Conservation (phyloP, 441 rosid genomes). For the Viola pubescens region DNA sequence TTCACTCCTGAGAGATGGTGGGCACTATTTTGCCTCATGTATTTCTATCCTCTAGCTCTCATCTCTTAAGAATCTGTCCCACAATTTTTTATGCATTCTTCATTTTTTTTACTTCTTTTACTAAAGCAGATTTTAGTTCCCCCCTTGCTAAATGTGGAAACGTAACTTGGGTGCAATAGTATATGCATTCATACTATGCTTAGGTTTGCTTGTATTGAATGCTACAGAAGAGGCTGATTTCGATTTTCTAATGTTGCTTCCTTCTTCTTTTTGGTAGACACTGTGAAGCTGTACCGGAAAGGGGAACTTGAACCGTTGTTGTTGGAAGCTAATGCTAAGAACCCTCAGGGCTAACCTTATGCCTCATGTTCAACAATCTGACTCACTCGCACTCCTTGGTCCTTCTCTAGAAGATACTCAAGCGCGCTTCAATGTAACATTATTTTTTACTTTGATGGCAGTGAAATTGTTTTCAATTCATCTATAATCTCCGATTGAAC, state of each 20-base stretch:
- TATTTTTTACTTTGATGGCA: constrained; percentile 2
- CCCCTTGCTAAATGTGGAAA: neutral
- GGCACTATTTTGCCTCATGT: too few relatives aligned
- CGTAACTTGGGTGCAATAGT: neutral
- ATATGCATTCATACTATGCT: neutral
- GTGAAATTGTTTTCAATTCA: constrained; percentile 7
- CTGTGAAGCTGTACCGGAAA: constrained; percentile 52
- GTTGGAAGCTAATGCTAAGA: constrained; percentile 43
- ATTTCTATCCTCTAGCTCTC: neutral
- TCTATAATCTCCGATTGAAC: constrained; percentile 4
- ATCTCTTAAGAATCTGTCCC: neutral
- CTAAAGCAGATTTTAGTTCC: neutral
- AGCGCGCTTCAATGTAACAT: constrained; percentile 2
- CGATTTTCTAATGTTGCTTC: neutral
- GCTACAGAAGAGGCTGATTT: neutral
- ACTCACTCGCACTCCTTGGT: constrained; percentile 1
- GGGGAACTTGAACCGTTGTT: constrained; percentile 64
- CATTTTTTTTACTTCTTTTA: neutral
- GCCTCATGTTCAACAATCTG: constrained; percentile 4
- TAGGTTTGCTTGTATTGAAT: neutral
- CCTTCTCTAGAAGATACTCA: constrained; percentile 13
- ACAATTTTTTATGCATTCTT: neutral
- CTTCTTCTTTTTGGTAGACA: constrained; percentile 40
- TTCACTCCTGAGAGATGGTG: neutral
- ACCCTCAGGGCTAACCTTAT: constrained; percentile 27